Conservation (phyloP, 768 basidiomycete genomes). For the Multifurca ochricompacta region DNA sequence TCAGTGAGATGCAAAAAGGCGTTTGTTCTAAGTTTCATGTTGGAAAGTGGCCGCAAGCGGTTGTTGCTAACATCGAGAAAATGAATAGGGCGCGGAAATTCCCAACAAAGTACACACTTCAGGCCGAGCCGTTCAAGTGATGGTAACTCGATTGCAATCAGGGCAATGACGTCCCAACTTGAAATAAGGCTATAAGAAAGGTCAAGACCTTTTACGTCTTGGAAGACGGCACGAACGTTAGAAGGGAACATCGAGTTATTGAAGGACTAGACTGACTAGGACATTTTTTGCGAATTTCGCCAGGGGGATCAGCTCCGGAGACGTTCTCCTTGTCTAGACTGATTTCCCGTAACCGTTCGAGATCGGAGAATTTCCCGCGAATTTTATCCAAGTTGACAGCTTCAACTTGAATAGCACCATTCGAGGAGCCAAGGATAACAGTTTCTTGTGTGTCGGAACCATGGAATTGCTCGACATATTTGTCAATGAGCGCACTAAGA, state of each 20-base stretch:
- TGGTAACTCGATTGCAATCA: slow-evolving; percentile 55
- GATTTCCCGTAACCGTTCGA: slow-evolving; percentile 65
- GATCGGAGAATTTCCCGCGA: slow-evolving; percentile 54
- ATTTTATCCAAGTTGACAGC: slow-evolving; percentile 79
- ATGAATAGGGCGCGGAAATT: slow-evolving; percentile 12
- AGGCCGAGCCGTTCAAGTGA: slow-evolving; percentile 57
- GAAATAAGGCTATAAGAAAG: slow-evolving; percentile 69
- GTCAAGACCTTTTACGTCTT: slow-evolving; percentile 50
- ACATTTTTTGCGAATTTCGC: slow-evolving; percentile 49
- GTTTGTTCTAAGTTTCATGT: slow-evolving; percentile 26
- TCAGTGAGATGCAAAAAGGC: slow-evolving; percentile 52
- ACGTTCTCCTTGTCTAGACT: slow-evolving; percentile 71
- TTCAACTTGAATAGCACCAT: slow-evolving; percentile 77
- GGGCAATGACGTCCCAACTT: slow-evolving; percentile 60
- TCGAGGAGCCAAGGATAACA: slow-evolving; percentile 72
- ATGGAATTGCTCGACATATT: slow-evolving; percentile 66
- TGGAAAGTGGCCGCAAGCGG: slow-evolving; percentile 43
- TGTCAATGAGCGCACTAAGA: slow-evolving; percentile 59
- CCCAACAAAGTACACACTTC: slow-evolving; percentile 50
- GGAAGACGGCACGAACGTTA: not conserved
- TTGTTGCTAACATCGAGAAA: slow-evolving; percentile 34
- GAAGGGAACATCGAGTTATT: slow-evolving; percentile 16
- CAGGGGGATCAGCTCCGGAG: slow-evolving; percentile 40
- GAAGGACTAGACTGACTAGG: slow-evolving; percentile 53
- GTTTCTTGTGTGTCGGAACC: slow-evolving; percentile 48